Evolutionary conservation across 768 basidiomycete genomes (phyloP).

Genomic region (Boletellus emodensis): DNA sequence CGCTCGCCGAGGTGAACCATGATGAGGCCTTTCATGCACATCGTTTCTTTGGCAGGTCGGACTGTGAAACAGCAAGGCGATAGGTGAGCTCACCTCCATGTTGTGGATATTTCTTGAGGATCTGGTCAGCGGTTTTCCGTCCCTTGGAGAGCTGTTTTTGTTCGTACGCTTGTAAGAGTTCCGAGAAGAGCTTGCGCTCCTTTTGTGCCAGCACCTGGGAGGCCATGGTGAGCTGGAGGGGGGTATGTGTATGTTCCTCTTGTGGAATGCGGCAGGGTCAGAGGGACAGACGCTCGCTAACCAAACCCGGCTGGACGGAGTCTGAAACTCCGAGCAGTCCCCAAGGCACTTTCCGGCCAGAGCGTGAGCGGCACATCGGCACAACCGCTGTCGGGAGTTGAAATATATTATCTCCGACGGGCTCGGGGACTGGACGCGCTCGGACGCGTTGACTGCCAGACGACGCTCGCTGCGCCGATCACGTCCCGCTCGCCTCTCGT

Average conservation of each 20-base stretch:
- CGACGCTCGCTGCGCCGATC: background rate
- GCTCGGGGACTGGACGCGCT: slow-evolving; percentile 1
- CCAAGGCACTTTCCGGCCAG: too few relatives aligned
- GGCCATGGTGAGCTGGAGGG: slow-evolving; percentile 13
- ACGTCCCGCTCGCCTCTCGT: background rate
- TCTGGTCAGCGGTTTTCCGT: slow-evolving; percentile 85
- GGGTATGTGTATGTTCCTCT: too few relatives aligned
- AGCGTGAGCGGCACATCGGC: background rate
- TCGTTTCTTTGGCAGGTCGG: slow-evolving; percentile 59
- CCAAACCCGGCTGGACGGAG: background rate
- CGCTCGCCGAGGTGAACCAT: slow-evolving; percentile 74
- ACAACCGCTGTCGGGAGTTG: slow-evolving; percentile 1
- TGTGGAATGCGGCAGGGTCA: too few relatives aligned
- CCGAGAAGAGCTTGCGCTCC: slow-evolving; percentile 82
- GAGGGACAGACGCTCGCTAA: too few relatives aligned
- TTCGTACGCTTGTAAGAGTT: slow-evolving; percentile 85
- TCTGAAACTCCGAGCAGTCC: background rate
- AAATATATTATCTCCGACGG: slow-evolving; percentile 7
- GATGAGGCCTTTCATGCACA: slow-evolving; percentile 95
- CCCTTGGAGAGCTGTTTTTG: slow-evolving; percentile 84
- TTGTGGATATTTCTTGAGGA: slow-evolving; percentile 92
- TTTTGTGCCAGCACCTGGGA: slow-evolving; percentile 60
- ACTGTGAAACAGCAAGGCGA: background rate
- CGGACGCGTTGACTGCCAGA: slow-evolving; percentile 13
- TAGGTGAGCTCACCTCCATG: slow-evolving; percentile 77